Base-by-base conservation (phyloP, 768 basidiomycete species). In the Suillus spraguei region DNA sequence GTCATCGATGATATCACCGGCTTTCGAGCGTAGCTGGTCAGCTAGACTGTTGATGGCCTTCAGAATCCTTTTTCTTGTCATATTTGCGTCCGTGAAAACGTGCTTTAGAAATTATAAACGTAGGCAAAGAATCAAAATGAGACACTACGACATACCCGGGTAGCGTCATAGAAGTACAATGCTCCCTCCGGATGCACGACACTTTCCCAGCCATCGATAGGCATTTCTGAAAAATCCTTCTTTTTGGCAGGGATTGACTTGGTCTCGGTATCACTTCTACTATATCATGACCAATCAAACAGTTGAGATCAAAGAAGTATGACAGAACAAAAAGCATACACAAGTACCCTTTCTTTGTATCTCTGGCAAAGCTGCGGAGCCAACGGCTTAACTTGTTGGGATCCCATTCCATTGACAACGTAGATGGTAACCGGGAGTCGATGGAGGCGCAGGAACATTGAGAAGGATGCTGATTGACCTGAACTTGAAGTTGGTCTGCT, bases 151-250 rank as follows among this genome's bases (percentile, higher is more conserved):
- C 61, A 20, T 22, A 62, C 61, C 32, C 42, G 28, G 6, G 20
- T 22, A 1, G 53, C 20, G 4, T 62, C n/a, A 3, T 41, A 59
- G 24, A 59, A 62, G 35, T 62, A 62, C 14, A 53, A 10, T 6
- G 54, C 54, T 62, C 61, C 61, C 20, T 62, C 61, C 7, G 61
- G 56, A 59, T 62, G 61, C n/a, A 62, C 28, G 42, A 41, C 16
- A 4, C 32, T n/a, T 35, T 58, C 16, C 61, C 61, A 62, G 14
- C 54, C 53, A 4, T 36, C 28, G 3, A 58, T 24, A 20, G 10
- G 22, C 3, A 0, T 20, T 39, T 28, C 38, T 11, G 22, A 28
- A 17, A 58, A 58, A 20, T 58, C 24, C 24, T 39, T 58, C 55
- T 58, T 58, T 39, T 28, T 58, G 55, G 55, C 55, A 39, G 38